Evolutionary conservation across 805 yeast genomes (phyloP).

Genomic region (Maudiozyma saulgeensis): DNA sequence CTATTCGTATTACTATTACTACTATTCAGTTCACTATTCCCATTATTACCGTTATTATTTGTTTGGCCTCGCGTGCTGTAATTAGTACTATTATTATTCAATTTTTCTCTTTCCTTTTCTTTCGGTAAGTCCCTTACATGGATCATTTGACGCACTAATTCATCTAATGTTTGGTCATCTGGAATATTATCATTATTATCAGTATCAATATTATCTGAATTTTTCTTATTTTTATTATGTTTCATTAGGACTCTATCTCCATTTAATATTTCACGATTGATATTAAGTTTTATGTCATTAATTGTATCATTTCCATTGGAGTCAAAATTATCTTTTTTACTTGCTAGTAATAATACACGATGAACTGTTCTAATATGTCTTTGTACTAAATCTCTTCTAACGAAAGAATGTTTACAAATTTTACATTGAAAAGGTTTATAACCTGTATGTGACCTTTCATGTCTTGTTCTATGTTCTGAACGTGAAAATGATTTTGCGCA

Average conservation of each 20-base stretch:
- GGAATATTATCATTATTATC: not conserved
- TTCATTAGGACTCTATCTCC: too few species aligned
- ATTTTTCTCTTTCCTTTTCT: not conserved
- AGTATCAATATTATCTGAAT: not conserved
- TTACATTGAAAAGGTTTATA: conserved; percentile 72
- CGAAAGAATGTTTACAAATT: conserved; percentile 63
- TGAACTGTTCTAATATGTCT: conserved; percentile 77
- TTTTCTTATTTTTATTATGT: not conserved
- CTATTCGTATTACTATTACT: not conserved
- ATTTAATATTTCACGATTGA: not conserved
- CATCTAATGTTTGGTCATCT: conserved; percentile 1
- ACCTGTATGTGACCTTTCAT: conserved; percentile 71
- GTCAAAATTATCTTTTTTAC: not conserved
- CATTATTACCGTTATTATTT: not conserved
- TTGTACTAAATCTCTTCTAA: conserved; percentile 65
- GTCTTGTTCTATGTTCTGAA: conserved; percentile 68
- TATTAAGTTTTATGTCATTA: not conserved
- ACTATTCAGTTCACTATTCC: not conserved
- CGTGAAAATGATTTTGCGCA: conserved; percentile 77
- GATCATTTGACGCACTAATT: conserved; percentile 2
- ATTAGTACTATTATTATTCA: not conserved
- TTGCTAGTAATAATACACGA: conserved; percentile 13
- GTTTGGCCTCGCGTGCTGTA: not conserved
- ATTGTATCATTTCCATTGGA: not conserved
- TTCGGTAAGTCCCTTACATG: not conserved